A percentile compares a stretch with the other conserved stretches of the same genome.
These are phyloP conservation scores for Aspergillus sp. DNA, from an alignment of 2,329 filamentous ascomycete species.

Conservation along the genomic window DNA sequence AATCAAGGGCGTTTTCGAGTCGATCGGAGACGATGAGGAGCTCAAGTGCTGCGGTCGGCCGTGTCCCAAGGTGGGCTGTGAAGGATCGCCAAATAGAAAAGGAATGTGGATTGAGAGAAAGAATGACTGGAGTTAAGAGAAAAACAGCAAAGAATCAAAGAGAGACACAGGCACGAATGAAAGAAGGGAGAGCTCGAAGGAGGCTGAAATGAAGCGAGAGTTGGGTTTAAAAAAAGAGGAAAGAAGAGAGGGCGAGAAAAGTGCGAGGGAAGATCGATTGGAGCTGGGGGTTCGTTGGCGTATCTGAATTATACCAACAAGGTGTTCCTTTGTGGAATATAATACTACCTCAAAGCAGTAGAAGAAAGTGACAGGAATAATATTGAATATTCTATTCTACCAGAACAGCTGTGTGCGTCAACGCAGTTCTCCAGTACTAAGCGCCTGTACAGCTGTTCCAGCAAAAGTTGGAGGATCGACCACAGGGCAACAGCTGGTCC, in stretches of 20 bases:
- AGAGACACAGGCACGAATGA: conserved; percentile 1
- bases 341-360: too few relatives aligned
- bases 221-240: conserved; percentile 1
- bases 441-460: too few relatives aligned
- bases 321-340: too few relatives aligned
- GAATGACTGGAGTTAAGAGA: conserved; percentile 6
- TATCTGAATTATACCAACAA: not conserved
- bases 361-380: too few relatives aligned
- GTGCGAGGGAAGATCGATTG: conserved; percentile 1
- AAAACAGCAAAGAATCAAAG: conserved; percentile 2
- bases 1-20: not conserved
- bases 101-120: conserved; percentile 4
- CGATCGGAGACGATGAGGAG: conserved; percentile 2
- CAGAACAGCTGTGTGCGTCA: too few relatives aligned
- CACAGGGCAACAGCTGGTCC: conserved; percentile 6
- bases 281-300: conserved; percentile 3
- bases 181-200: too few relatives aligned
- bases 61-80: conserved; percentile 5
- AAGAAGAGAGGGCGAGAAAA: not conserved
- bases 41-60: conserved; percentile 5
- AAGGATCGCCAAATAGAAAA: conserved; percentile 6
- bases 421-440: too few relatives aligned
- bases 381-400: too few relatives aligned
- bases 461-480: conserved; percentile 4
- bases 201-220: conserved; percentile 2